Evolutionary conservation across 495 filamentous ascomycete species (phyloP), one percentile per base, ranked within the genome.

Genomic region (Lepidopterella palustris): DNA sequence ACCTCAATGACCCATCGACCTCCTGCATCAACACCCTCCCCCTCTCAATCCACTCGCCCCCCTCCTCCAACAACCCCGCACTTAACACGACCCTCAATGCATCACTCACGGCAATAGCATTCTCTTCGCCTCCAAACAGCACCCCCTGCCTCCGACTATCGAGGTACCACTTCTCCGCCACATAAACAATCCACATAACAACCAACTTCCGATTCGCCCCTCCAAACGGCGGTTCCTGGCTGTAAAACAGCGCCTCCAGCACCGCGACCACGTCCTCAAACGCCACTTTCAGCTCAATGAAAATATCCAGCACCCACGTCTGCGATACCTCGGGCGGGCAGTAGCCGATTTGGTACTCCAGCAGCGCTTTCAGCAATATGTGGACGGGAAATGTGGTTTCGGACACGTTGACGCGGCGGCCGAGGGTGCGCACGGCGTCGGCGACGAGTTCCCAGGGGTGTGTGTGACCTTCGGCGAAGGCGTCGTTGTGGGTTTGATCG

Each of bases 271-370:
- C 76, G 1, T 84, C 78, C 61, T 95, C 88, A 63, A 85, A 84
- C 9, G 87, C 77, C 21, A 96, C 84, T 10, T 80, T 82, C 18
- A 96, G 80, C 39, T 86, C 82, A 25, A 95, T 70, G 68, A 97
- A 88, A 1, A 90, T 75, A 68, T 91, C 84, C 26, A 93, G 77
- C 1, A 92, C 85, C 93, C 93, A 98, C 57, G 80, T 82, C 81
- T 82, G 9, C 82, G 78, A 51, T 82, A 79, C 58, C 84, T n/a
- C n/a, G n/a, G n/a, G n/a, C n/a, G n/a, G n/a, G n/a, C n/a, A n/a
- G n/a, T n/a, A n/a, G n/a, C n/a, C n/a, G 26, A 59, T 26, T 21
- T 58, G 57, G 54, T 61, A 66, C 27, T 65, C 45, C 59, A 87
- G 84, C 61, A 87, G 74, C 61, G 91, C 84, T 59, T 87, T 85